Percentiles rank a stretch among this genome's conserved stretches.
These are phyloP conservation scores for Taphrina pruni DNA, from an alignment of 1,139 yeast genomes.

Conservation along the genomic window DNA sequence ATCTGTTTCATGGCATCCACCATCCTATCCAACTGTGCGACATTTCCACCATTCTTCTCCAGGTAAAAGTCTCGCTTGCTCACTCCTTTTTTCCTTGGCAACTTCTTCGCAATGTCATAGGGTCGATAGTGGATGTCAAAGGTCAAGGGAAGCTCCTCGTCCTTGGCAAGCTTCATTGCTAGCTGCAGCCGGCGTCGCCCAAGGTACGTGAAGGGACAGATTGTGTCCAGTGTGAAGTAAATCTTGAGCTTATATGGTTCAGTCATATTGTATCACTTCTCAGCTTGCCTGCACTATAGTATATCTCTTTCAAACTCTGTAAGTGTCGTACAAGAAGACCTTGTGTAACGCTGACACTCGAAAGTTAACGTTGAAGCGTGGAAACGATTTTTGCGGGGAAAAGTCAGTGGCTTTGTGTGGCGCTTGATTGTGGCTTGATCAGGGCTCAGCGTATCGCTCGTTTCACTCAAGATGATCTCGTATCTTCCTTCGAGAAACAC, in stretches of 20 bases:
- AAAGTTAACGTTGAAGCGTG: too few relatives aligned
- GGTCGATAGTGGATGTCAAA: constrained; percentile 23
- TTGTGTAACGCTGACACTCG: too few relatives aligned
- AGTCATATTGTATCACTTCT: not conserved
- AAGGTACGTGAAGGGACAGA: constrained; percentile 37
- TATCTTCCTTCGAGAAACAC: not conserved
- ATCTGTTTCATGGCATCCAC: constrained; percentile 19
- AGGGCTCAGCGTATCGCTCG: not conserved
- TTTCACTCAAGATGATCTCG: not conserved
- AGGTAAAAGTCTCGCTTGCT: constrained; percentile 30
- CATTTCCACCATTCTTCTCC: constrained; percentile 23
- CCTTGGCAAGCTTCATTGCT: constrained; percentile 11
- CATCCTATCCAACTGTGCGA: constrained; percentile 11
- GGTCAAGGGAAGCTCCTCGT: constrained; percentile 8
- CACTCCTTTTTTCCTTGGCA: constrained; percentile 1
- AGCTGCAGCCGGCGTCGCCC: constrained; percentile 29
- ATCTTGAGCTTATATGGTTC: constrained; percentile 55
- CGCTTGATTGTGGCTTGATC: not conserved
- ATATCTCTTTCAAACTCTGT: too few relatives aligned
- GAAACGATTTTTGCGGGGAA: not conserved
- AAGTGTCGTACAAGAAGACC: too few relatives aligned
- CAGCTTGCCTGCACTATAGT: too few relatives aligned
- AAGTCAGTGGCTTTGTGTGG: constrained; percentile 5
- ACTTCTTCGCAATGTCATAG: constrained; percentile 21
- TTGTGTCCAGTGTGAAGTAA: constrained; percentile 51